Conservation (phyloP, 2,329 filamentous ascomycete species). For the Alternaria infectoria region DNA sequence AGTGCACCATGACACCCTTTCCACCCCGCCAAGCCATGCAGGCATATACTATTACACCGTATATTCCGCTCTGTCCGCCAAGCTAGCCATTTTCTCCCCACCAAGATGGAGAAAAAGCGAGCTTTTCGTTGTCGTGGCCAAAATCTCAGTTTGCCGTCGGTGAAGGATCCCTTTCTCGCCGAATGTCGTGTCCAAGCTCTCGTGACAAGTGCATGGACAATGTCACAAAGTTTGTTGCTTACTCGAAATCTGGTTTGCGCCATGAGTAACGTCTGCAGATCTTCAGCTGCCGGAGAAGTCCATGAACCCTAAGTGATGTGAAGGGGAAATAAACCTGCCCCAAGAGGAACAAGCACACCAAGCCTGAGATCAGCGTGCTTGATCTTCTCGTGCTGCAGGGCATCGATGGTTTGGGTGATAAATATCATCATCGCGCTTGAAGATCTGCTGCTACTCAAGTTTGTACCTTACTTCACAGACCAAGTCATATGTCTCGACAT, state of each 20-base stretch:
- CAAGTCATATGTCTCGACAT: not conserved
- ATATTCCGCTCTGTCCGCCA: conserved; percentile 20
- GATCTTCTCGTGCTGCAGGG: not conserved
- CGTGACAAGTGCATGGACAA: not conserved
- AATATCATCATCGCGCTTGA: not conserved
- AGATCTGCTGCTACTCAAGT: not conserved
- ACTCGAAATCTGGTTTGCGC: not conserved
- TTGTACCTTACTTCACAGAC: not conserved
- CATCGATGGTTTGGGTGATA: not conserved
- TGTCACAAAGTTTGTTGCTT: not conserved
- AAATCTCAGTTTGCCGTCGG: not conserved
- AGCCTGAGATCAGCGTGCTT: conserved; percentile 1
- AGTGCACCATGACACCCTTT: conserved; percentile 3
- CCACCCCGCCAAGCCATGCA: conserved; percentile 15
- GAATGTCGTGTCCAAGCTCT: not conserved
- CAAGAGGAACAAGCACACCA: not conserved
- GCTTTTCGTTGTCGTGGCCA: not conserved
- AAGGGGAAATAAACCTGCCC: not conserved
- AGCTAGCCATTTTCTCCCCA: not conserved
- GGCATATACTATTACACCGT: not conserved
- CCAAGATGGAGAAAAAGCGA: not conserved
- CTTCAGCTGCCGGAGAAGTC: not conserved
- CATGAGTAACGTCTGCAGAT: not conserved
- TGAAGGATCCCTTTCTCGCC: not conserved
- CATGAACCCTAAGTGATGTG: not conserved